Evolutionary conservation across 2,329 filamentous ascomycete genomes (phyloP).

Genomic region (Didymella exigua): DNA sequence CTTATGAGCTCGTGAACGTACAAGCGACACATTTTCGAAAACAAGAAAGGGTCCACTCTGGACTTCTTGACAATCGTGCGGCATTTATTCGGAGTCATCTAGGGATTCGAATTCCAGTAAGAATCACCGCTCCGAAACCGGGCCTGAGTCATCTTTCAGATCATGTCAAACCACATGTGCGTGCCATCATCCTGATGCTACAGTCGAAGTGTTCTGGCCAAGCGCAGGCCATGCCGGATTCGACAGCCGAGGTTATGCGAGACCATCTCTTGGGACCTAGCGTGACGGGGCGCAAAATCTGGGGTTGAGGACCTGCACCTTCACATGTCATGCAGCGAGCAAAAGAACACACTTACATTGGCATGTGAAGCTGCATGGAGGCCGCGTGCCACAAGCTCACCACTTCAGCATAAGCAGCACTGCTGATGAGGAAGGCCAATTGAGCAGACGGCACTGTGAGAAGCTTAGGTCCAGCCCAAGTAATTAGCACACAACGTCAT

Average conservation of each 20-base stretch:
- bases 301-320: constrained; percentile 24
- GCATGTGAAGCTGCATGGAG: constrained; percentile 40
- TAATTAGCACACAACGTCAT: constrained; percentile 46
- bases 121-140: not conserved
- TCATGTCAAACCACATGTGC: not conserved
- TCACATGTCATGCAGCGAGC: constrained; percentile 37
- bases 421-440: not conserved
- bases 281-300: constrained; percentile 8
- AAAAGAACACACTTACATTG: constrained; percentile 17
- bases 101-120: not conserved
- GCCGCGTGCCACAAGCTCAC: constrained; percentile 26
- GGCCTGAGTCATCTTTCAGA: not conserved
- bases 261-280: constrained; percentile 6
- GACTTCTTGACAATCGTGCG: not conserved
- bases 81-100: not conserved
- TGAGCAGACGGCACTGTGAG: not conserved
- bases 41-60: too few relatives aligned
- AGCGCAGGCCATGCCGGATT: constrained; percentile 4
- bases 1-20: not conserved
- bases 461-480: constrained; percentile 24
- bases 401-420: not conserved
- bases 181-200: constrained; percentile 12
- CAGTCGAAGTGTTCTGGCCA: constrained; percentile 12
- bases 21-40: not conserved
- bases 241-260: constrained; percentile 23